A percentile compares a stretch with the other conserved stretches of the same genome.
Evolutionary conservation across 2,329 filamentous ascomycete species (phyloP).

Genomic region (Aspergillus glaucus): DNA sequence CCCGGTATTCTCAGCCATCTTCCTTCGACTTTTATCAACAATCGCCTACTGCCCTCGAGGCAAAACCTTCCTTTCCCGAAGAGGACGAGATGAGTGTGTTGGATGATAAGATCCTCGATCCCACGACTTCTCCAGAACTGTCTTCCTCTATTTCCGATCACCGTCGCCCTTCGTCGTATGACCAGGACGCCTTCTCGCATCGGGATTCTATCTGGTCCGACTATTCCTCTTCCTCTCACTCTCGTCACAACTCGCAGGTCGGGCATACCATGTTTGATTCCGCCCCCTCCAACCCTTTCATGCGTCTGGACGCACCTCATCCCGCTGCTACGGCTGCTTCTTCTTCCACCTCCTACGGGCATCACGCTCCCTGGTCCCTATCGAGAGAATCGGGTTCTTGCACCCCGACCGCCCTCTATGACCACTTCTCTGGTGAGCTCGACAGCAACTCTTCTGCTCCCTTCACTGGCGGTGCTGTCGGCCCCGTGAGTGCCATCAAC

Average conservation of each 20-base stretch:
- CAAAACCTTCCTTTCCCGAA: constrained; percentile 37
- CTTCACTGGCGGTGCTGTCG: constrained; percentile 38
- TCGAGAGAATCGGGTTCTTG: constrained; percentile 62
- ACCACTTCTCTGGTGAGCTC: constrained; percentile 52
- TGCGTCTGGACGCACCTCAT: constrained; percentile 51
- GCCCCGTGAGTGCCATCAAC: constrained; percentile 33
- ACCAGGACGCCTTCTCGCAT: constrained; percentile 49
- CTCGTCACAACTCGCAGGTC: constrained; percentile 37
- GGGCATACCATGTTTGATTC: constrained; percentile 45
- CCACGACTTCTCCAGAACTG: constrained; percentile 43
- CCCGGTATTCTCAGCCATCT: constrained; percentile 39
- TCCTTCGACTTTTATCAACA: constrained; percentile 40
- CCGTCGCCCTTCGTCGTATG: constrained; percentile 38
- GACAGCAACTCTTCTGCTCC: constrained; percentile 40
- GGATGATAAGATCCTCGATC: constrained; percentile 47
- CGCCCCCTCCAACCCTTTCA: constrained; percentile 55
- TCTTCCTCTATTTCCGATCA: constrained; percentile 38
- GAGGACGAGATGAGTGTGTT: constrained; percentile 50
- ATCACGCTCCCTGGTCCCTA: constrained; percentile 56
- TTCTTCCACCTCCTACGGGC: constrained; percentile 30
- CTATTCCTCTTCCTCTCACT: constrained; percentile 36
- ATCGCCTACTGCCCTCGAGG: constrained; percentile 37
- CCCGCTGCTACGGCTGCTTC: constrained; percentile 18
- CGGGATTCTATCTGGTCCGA: constrained; percentile 48
- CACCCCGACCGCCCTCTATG: constrained; percentile 67